Base-by-base conservation (phyloP, 2,329 filamentous ascomycete genomes). In the Diplodia intermedia region DNA sequence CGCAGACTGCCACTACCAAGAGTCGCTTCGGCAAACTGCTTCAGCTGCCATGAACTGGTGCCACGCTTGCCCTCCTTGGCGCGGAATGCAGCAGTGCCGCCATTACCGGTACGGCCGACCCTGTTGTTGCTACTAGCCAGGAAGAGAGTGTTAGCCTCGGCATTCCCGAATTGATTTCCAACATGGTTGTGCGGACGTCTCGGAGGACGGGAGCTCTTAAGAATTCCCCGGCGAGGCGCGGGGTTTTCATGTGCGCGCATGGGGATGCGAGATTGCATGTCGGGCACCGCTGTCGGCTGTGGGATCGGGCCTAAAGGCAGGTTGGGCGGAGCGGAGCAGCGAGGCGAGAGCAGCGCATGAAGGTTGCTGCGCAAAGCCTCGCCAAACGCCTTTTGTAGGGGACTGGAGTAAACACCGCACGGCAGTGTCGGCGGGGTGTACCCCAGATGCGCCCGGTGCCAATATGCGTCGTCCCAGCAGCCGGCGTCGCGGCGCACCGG, bases 11-110 rank as follows among this genome's bases (percentile, higher is more conserved):
- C 95, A 73, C 93, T 96, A 43, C 95, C 95, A 47, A 99, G 86
- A 12, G 95, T 99, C 55, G 96, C 95, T 80, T 99, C 96, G 65
- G 95, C 95, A 85, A 98, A 99, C 80, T 99, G 95, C 80, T 95
- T 91, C 73, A 99, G 85, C 82, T 98, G 95, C 84, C 97, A 97
- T 79, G 87, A 96, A 74, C 89, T 92, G 66, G 93, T 96, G 68
- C 94, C 93, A 79, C 95, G 96, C 76, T 90, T 91, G 53, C 90
- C 84, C 70, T 90, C 90, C 75, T 94, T 91, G 47, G 94, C 92
- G 77, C 94, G 93, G 84, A 98, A 98, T 73, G 95, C 92, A 76
- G 92, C 93, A 15, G 67, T 69, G 80, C 92, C 66, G 50, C 66
- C 66, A 52, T 68, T 68, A 18, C 47, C 47, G 20, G 50, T 55